A percentile compares a stretch with the other conserved stretches of the same genome.
These are phyloP conservation scores for Neoboletus magnificus DNA, from an alignment of 768 basidiomycete species.

Conservation along the genomic window DNA sequence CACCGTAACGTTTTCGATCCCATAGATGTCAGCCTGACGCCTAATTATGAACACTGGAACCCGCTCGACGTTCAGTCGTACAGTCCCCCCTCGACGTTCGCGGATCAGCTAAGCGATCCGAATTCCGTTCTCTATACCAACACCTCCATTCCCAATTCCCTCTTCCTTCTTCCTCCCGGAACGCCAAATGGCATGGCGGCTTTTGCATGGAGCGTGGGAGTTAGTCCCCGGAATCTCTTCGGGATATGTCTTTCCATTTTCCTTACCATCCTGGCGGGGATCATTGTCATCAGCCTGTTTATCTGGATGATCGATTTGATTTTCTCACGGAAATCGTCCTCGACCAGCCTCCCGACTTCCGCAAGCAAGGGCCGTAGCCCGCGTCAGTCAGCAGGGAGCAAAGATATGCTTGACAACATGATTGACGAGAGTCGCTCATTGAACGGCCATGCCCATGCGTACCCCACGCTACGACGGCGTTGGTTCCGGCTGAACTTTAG, in stretches of 20 bases:
- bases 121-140: conserved; percentile 79
- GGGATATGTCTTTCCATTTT: conserved; percentile 80
- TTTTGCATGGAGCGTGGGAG: conserved; percentile 81
- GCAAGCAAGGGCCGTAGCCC: conserved; percentile 35
- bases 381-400: conserved; percentile 44
- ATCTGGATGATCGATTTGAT: conserved; percentile 72
- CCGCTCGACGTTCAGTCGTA: conserved; percentile 56
- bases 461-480: conserved; percentile 29
- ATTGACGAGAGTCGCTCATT: conserved; percentile 31
- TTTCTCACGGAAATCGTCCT: conserved; percentile 27
- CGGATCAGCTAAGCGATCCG: conserved; percentile 66
- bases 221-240: conserved; percentile 81
- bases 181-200: conserved; percentile 67
- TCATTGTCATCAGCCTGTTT: conserved; percentile 64
- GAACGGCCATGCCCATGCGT: conserved; percentile 20
- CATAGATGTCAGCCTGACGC: conserved; percentile 71
- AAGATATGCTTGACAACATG: conserved; percentile 45
- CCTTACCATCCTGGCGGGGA: conserved; percentile 69
- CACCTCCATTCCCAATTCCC: conserved; percentile 57
- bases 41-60: conserved; percentile 59
- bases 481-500: conserved; percentile 54
- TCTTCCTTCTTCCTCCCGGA: conserved; percentile 67
- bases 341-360: conserved; percentile 16
- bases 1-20: conserved; percentile 4
- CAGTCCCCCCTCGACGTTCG: conserved; percentile 66